These are phyloP conservation scores for Dothistroma septosporum DNA, from an alignment of 2,329 filamentous ascomycete species.

Conservation along the genomic window DNA sequence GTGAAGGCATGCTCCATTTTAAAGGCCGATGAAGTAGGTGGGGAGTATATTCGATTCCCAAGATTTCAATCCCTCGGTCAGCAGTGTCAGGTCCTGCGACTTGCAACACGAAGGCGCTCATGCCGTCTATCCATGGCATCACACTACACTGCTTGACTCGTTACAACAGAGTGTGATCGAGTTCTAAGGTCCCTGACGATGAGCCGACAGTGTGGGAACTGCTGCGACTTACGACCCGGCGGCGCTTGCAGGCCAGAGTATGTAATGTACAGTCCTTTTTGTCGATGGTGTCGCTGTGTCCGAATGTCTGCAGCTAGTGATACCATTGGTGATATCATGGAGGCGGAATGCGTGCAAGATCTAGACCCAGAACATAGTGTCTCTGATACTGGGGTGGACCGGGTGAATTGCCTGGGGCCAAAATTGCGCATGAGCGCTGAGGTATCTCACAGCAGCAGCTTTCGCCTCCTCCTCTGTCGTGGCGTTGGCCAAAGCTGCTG, in stretches of 20 bases:
- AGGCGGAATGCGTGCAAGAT: not conserved
- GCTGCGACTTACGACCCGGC: slow-evolving; percentile 3
- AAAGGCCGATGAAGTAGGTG: not conserved
- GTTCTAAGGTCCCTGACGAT: not conserved
- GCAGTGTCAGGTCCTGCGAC: not conserved
- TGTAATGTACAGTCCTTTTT: not conserved
- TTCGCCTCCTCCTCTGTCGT: not conserved
- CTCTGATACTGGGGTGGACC: not conserved
- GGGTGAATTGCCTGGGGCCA: not conserved
- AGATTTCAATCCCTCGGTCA: not conserved
- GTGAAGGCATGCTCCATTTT: no score
- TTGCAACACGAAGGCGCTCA: not conserved
- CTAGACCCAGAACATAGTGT: slow-evolving; percentile 9
- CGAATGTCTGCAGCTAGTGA: not conserved
- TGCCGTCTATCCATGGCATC: not conserved
- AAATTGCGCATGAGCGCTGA: not conserved
- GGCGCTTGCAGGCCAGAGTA: not conserved
- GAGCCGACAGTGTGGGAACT: slow-evolving; percentile 1
- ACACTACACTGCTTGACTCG: not conserved
- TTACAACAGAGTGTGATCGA: not conserved
- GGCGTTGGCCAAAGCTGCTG: not conserved
- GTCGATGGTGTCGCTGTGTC: not conserved
- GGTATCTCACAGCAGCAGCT: not conserved
- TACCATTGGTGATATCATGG: not conserved
- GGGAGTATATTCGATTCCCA: not conserved